Conservation (phyloP, 345 rosid species). For the Anastatica hierochuntica region DNA sequence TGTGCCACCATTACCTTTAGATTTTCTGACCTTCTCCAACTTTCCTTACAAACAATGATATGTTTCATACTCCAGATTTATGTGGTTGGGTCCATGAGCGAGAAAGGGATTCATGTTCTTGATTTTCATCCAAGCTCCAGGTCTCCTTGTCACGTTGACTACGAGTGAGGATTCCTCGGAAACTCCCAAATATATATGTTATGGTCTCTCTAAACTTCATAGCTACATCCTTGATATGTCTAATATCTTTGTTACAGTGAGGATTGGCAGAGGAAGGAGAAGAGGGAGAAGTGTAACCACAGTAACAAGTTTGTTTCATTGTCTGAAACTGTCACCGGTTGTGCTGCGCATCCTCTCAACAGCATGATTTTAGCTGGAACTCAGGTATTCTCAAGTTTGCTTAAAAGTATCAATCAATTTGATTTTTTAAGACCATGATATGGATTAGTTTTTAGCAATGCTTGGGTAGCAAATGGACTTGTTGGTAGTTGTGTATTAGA, state of each 20-base stretch:
- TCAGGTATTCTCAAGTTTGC: conserved; percentile 38
- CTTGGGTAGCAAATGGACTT: not conserved
- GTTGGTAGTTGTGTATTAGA: too few relatives aligned
- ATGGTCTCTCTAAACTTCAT: not conserved
- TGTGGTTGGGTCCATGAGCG: conserved; percentile 65
- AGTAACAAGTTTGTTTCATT: conserved; percentile 69
- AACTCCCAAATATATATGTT: not conserved
- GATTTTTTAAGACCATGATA: not conserved
- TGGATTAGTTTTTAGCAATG: not conserved
- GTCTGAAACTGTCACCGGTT: conserved; percentile 57
- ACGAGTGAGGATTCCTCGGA: conserved; percentile 35
- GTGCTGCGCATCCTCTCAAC: conserved; percentile 69
- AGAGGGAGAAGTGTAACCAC: conserved; percentile 25
- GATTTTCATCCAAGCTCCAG: conserved; percentile 71
- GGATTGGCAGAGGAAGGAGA: conserved; percentile 25
- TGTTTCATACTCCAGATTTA: conserved; percentile 44
- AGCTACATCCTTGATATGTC: not conserved
- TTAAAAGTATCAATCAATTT: not conserved
- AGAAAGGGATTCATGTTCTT: conserved; percentile 74
- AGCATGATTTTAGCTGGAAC: conserved; percentile 76
- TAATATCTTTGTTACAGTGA: conserved; percentile 30
- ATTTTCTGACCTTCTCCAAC: not conserved
- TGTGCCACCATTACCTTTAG: too few relatives aligned
- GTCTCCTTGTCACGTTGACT: conserved; percentile 87
- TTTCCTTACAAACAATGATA: not conserved